Evolutionary conservation across 805 yeast genomes (phyloP), one percentile per base, ranked within the genome.

Genomic region (Torulaspora delbrueckii): DNA sequence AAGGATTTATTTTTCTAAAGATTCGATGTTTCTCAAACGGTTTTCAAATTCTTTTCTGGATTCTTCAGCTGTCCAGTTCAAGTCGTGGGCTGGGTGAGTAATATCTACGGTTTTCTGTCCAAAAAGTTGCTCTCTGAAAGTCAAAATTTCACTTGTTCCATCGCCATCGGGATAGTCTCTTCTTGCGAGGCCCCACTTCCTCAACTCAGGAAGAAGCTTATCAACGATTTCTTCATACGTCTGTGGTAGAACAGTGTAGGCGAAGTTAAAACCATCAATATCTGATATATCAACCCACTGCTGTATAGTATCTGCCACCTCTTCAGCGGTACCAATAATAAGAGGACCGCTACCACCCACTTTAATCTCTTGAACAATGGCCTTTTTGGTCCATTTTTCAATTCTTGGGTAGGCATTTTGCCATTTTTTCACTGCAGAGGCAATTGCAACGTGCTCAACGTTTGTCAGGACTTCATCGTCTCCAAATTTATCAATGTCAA

Each of bases 231-330:
- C 73, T 48, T 71, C 69, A 50, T 68, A 70, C 12, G 68, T 54
- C 12, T 66, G 66, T 26, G 71, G 67, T 8, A 60, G 49, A 16
- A 65, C 56, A 5, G 73, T 67, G 53, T 72, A 68, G 6, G 70
- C 64, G 40, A 73, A 59, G 48, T 73, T 73, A 54, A 73, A 73
- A 1, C 77, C 77, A 51, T 73, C 77, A 12, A 73, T 62, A 36
- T 65, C 72, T 8, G 71, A 58, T 4, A 60, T 51, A 12, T 68
- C 68, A 6, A 66, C 68, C 73, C 72, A 72, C 30, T 58, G 44
- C 47, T 72, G 72, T 32, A 73, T 57, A 32, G 63, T 62, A 46
- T 71, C 71, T 3, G 73, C 74, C 8, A 72, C 71, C 35, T 66
- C 67, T 33, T 55, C 48, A 3, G 72, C 60, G 13, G 71, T 63